Conservation (phyloP, 2,329 filamentous ascomycete genomes). For the Cladosporium colombiae region DNA sequence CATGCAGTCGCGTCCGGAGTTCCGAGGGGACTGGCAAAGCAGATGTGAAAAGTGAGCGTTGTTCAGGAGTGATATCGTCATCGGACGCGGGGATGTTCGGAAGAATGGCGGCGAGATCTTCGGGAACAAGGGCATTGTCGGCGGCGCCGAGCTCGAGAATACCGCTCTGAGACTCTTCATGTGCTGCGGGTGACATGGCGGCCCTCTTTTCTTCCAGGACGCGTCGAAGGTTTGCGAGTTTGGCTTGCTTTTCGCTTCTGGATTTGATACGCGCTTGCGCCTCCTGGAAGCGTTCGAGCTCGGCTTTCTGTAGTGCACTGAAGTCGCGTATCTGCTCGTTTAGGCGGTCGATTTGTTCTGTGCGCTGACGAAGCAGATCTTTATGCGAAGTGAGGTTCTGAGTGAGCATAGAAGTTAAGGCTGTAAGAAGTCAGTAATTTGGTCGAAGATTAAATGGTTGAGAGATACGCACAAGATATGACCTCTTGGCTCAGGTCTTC, state of each 20-base stretch:
- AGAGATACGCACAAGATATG: slow-evolving; percentile 65
- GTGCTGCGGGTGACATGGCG: slow-evolving; percentile 32
- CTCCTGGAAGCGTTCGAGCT: slow-evolving; percentile 71
- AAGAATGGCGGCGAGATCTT: slow-evolving; percentile 7
- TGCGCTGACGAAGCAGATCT: slow-evolving; percentile 77
- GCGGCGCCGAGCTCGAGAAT: neutral
- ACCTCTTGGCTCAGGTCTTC: slow-evolving; percentile 78
- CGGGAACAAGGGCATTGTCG: slow-evolving; percentile 9
- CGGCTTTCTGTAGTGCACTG: slow-evolving; percentile 75
- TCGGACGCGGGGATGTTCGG: slow-evolving; percentile 5
- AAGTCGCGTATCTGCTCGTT: slow-evolving; percentile 79
- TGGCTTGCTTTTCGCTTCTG: slow-evolving; percentile 65
- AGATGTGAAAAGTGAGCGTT: slow-evolving; percentile 30
- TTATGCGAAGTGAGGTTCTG: slow-evolving; percentile 79
- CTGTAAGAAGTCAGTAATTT: slow-evolving; percentile 49
- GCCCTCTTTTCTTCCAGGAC: slow-evolving; percentile 62
- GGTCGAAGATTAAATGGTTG: slow-evolving; percentile 21
- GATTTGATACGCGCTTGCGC: slow-evolving; percentile 66
- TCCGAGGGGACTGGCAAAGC: slow-evolving; percentile 25
- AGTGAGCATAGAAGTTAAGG: slow-evolving; percentile 79
- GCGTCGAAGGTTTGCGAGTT: slow-evolving; percentile 74
- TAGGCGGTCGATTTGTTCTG: slow-evolving; percentile 77
- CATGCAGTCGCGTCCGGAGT: slow-evolving; percentile 68
- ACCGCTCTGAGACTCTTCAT: slow-evolving; percentile 50
- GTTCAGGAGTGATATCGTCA: slow-evolving; percentile 1